Evolutionary conservation across 352 stramenopile species (phyloP).

Genomic region (Globisporangium megalacanthum): DNA sequence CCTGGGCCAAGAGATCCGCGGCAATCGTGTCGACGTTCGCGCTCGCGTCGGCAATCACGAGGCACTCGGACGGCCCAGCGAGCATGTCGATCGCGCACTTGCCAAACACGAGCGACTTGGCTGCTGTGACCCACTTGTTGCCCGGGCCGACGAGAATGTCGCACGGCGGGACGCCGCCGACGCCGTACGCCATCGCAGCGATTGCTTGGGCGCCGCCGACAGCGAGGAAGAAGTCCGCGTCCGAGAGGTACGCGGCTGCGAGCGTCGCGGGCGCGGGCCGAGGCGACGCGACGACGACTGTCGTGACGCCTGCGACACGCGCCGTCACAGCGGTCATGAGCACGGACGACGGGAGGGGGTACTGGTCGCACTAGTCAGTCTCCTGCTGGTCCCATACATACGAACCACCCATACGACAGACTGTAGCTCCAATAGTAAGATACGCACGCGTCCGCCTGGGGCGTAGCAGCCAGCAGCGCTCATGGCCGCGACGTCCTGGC

Average conservation of each 20-base stretch:
- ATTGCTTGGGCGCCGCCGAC: conserved; percentile 89
- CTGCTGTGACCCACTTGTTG: conserved; percentile 99
- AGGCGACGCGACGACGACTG: conserved; percentile 94
- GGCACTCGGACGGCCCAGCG: conserved; percentile 95
- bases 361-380: conserved; percentile 31
- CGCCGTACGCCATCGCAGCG: conserved; percentile 94
- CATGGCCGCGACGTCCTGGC: conserved; percentile 88
- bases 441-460: conserved; percentile 87
- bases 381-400: neutral
- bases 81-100: conserved; percentile 99
- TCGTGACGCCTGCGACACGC: conserved; percentile 91
- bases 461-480: conserved; percentile 94
- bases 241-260: conserved; percentile 91
- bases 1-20: conserved; percentile 76
- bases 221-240: conserved; percentile 86
- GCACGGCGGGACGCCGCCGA: conserved; percentile 87
- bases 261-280: conserved; percentile 91
- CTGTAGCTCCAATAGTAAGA: neutral
- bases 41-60: conserved; percentile 95
- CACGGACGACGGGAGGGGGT: conserved; percentile 96
- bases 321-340: conserved; percentile 97
- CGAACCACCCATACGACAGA: neutral
- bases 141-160: conserved; percentile 98
- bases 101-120: conserved; percentile 96
- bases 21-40: conserved; percentile 67